phyloP scores from a whole-genome alignment of 164 flowering plant species.

The Piper betle region DNA sequence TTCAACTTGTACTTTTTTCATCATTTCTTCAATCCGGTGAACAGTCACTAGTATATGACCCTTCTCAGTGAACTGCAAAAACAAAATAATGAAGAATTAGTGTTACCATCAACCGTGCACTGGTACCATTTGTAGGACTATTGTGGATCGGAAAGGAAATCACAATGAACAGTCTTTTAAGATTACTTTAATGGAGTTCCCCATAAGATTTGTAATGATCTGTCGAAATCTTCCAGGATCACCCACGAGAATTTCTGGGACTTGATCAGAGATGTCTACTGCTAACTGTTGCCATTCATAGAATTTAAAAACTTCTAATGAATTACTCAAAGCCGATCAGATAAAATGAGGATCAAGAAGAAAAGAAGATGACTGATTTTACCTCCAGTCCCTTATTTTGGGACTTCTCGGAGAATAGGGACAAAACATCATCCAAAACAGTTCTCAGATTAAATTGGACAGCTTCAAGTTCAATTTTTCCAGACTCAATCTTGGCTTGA shows the following conservation, averaged over 20 bases:
- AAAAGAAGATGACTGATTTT: not conserved
- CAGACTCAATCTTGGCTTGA: constrained; percentile 94
- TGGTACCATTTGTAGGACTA: not conserved
- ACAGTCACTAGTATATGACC: constrained; percentile 90
- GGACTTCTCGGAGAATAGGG: constrained; percentile 87
- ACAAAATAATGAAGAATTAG: not conserved
- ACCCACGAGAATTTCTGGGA: constrained; percentile 72
- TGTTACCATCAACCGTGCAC: not conserved
- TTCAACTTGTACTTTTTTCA: constrained; percentile 36
- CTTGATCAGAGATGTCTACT: constrained; percentile 66
- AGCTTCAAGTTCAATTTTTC: constrained; percentile 91
- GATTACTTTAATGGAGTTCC: constrained; percentile 90
- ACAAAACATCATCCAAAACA: constrained; percentile 79
- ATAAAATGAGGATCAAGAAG: not conserved
- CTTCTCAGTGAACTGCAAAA: constrained; percentile 72
- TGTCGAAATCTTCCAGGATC: constrained; percentile 95
- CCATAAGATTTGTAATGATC: constrained; percentile 88
- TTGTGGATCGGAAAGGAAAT: not conserved
- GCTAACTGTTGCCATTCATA: constrained; percentile 47
- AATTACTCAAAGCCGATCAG: not conserved
- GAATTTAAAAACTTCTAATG: constrained; percentile 1
- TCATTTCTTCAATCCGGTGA: constrained; percentile 70
- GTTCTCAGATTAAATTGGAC: constrained; percentile 64
- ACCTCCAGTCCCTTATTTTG: constrained; percentile 94
- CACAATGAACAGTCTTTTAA: not conserved